Conservation (phyloP, 177 flowering plant species). For the Vitis hybrid region DNA sequence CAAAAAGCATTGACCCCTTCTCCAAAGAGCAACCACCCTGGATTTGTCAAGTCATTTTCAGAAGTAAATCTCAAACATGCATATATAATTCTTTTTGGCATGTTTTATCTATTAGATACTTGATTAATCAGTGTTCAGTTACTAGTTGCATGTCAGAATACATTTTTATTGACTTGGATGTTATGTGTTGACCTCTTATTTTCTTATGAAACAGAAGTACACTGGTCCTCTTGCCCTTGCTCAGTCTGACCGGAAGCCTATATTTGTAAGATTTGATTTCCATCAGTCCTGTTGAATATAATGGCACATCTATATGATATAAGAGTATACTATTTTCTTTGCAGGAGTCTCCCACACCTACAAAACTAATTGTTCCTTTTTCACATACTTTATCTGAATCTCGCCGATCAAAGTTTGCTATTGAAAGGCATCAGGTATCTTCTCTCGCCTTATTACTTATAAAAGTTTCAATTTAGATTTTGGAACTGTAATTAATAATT, state of each 20-base stretch:
- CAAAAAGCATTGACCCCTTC: slow-evolving; percentile 67
- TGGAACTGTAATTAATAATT: neutral
- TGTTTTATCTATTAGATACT: too few species aligned
- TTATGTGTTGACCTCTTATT: slow-evolving; percentile 4
- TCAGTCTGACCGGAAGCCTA: slow-evolving; percentile 41
- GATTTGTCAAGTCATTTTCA: slow-evolving; percentile 45
- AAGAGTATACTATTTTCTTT: neutral
- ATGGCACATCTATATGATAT: neutral
- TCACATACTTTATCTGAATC: slow-evolving; percentile 74
- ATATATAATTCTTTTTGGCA: neutral
- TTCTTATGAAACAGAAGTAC: slow-evolving; percentile 50
- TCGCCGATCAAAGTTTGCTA: slow-evolving; percentile 62
- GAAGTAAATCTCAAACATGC: slow-evolving; percentile 44
- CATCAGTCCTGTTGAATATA: neutral
- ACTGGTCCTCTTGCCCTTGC: slow-evolving; percentile 45
- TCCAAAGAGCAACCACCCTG: slow-evolving; percentile 54
- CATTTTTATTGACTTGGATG: neutral
- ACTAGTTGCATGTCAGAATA: too few species aligned
- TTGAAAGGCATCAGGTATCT: slow-evolving; percentile 79
- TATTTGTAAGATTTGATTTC: slow-evolving; percentile 55
- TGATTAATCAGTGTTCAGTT: too few species aligned
- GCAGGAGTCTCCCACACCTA: slow-evolving; percentile 94
- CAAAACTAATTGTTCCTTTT: slow-evolving; percentile 55
- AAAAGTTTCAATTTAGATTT: neutral
- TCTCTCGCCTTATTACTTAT: slow-evolving; percentile 5